Percentiles rank a stretch among this genome's conserved stretches.
Conservation (phyloP, 129 eudicot genomes). For the Tagetes patula region DNA sequence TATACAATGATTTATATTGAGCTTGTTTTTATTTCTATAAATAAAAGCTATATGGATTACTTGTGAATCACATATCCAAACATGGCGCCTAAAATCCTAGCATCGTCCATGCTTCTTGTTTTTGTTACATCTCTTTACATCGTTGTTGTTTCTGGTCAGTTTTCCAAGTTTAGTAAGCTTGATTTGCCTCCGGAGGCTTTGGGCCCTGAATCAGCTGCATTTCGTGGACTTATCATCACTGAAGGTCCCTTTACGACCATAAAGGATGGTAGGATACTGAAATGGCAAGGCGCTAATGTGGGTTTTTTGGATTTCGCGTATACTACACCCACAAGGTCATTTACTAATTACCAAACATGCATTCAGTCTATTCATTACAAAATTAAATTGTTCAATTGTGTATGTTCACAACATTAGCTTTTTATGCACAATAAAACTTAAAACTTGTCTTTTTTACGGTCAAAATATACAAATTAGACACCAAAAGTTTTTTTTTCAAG, state of each 20-base stretch:
- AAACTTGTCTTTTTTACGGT: too few relatives aligned
- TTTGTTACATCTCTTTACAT: constrained; percentile 6
- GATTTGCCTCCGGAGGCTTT: constrained; percentile 28
- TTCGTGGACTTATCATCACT: neutral
- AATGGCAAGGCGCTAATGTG: constrained; percentile 24
- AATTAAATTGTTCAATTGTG: too few relatives aligned
- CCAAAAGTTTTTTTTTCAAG: too few relatives aligned
- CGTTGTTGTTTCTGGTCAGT: constrained; percentile 13
- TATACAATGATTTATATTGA: neutral
- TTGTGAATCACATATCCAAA: constrained; percentile 25
- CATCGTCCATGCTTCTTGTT: neutral
- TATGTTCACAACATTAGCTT: too few relatives aligned
- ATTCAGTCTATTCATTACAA: too few relatives aligned
- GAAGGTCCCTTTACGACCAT: constrained; percentile 37
- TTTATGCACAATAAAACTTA: too few relatives aligned
- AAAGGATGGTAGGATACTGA: constrained; percentile 37
- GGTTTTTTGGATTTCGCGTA: constrained; percentile 46
- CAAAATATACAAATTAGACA: too few relatives aligned
- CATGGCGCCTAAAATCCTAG: constrained; percentile 18
- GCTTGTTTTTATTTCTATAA: neutral
- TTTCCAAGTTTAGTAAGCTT: constrained; percentile 14
- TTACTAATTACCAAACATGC: too few relatives aligned
- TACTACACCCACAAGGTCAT: constrained; percentile 40
- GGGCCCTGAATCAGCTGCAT: constrained; percentile 38
- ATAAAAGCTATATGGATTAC: constrained; percentile 11